phyloP scores from a whole-genome alignment of 495 filamentous ascomycete genomes.

The Bombardia bombarda region DNA sequence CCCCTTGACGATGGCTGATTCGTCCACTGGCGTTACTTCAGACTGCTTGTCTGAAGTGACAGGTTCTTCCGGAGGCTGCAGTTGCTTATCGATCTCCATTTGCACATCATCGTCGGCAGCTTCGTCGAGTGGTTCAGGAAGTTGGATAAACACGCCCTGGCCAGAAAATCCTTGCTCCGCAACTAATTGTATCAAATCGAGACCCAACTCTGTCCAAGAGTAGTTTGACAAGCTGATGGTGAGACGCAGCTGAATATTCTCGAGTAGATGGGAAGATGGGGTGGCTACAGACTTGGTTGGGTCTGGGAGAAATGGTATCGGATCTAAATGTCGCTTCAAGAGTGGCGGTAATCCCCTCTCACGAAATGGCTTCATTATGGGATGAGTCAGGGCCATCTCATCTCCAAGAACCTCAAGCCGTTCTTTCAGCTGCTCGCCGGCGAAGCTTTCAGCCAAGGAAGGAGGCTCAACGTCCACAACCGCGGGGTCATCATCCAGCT shows the following conservation, averaged over 20 bases:
- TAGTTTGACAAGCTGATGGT: slow-evolving; percentile 19
- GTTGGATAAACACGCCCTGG: slow-evolving; percentile 24
- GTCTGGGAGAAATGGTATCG: slow-evolving; percentile 67
- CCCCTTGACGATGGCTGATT: slow-evolving; percentile 7
- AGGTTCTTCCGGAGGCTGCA: slow-evolving; percentile 11
- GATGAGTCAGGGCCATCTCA: slow-evolving; percentile 57
- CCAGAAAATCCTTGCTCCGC: slow-evolving; percentile 23
- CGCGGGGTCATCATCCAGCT: slow-evolving; percentile 69
- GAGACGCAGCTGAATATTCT: slow-evolving; percentile 51
- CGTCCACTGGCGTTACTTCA: slow-evolving; percentile 1
- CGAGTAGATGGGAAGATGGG: slow-evolving; percentile 19
- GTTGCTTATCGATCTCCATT: slow-evolving; percentile 30
- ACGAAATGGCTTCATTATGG: slow-evolving; percentile 52
- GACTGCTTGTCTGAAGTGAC: neutral
- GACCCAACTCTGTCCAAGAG: slow-evolving; percentile 38
- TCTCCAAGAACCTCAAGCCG: slow-evolving; percentile 64
- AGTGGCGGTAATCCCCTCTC: slow-evolving; percentile 55
- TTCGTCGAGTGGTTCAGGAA: slow-evolving; percentile 19
- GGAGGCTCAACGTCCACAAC: slow-evolving; percentile 66
- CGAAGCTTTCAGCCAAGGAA: slow-evolving; percentile 78
- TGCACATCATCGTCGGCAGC: slow-evolving; percentile 27
- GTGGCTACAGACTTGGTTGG: slow-evolving; percentile 30
- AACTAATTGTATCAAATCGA: slow-evolving; percentile 25
- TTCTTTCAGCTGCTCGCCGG: slow-evolving; percentile 66
- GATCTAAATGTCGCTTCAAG: slow-evolving; percentile 62